phyloP scores from a whole-genome alignment of 2,329 filamentous ascomycete species.

The Metarhizium sp. region DNA sequence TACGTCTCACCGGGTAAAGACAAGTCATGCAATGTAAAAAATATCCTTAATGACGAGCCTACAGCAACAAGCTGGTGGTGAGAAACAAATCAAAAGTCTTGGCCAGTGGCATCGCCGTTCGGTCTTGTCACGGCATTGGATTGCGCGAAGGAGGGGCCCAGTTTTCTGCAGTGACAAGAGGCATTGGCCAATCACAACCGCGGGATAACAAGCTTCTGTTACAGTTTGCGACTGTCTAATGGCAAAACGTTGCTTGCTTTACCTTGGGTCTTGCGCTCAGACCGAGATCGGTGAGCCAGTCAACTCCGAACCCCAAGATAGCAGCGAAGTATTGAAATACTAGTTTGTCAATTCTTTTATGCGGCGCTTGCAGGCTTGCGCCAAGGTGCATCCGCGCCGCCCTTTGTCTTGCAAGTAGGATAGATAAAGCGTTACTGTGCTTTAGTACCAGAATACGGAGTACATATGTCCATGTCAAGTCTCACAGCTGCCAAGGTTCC shows the following conservation, averaged over 20 bases:
- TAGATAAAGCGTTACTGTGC: too few species aligned
- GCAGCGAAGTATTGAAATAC: background rate
- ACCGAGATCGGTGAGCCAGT: constrained; percentile 5
- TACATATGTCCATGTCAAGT: too few species aligned
- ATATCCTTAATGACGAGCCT: background rate
- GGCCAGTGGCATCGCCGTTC: background rate
- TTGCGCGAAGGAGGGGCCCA: background rate
- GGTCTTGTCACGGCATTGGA: background rate
- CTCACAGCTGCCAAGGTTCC: too few species aligned
- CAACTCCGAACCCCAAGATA: constrained; percentile 4
- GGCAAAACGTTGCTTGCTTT: constrained; percentile 2
- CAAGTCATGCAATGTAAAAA: constrained; percentile 1
- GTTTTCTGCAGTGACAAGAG: background rate
- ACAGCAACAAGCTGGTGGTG: background rate
- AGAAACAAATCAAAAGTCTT: background rate
- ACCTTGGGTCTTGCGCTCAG: background rate
- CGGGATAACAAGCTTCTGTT: constrained; percentile 6
- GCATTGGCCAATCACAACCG: constrained; percentile 4
- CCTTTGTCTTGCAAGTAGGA: background rate
- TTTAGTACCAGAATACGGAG: too few species aligned
- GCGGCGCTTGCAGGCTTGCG: background rate
- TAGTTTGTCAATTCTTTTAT: background rate
- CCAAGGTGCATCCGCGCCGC: background rate
- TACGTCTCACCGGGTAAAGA: background rate
- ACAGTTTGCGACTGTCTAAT: constrained; percentile 4